These are phyloP conservation scores for Serendipita indica DNA, from an alignment of 768 basidiomycete genomes.

Conservation along the genomic window DNA sequence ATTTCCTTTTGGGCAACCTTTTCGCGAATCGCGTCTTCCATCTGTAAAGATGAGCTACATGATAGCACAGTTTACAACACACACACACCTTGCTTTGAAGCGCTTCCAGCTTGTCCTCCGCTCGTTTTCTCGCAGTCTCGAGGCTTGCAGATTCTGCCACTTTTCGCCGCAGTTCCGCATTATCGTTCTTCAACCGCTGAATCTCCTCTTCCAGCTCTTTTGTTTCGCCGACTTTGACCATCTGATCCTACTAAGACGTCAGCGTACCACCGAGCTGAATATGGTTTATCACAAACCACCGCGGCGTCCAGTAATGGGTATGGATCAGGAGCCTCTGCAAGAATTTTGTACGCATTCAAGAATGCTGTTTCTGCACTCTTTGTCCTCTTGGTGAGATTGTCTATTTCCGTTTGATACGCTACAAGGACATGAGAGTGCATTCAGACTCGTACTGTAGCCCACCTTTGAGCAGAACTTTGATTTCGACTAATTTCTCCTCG, in stretches of 20 bases:
- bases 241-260: conserved; percentile 55
- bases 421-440: neutral
- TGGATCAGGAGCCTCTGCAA: conserved; percentile 95
- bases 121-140: conserved; percentile 62
- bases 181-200: conserved; percentile 62
- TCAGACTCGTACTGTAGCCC: conserved; percentile 13
- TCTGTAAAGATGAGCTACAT: conserved; percentile 32
- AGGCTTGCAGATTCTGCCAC: conserved; percentile 45
- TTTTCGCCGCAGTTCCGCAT: conserved; percentile 57
- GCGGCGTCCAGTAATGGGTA: conserved; percentile 92
- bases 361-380: conserved; percentile 92
- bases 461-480: conserved; percentile 88
- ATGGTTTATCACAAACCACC: conserved; percentile 35
- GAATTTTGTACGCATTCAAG: conserved; percentile 87
- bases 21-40: conserved; percentile 87
- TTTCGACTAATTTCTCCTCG: conserved; percentile 67
- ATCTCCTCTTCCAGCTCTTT: conserved; percentile 61
- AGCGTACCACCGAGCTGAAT: neutral
- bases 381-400: conserved; percentile 82
- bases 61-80: neutral
- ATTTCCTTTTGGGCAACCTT: conserved; percentile 87
- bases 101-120: conserved; percentile 56
- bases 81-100: conserved; percentile 63
- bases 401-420: conserved; percentile 97
- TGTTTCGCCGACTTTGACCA: conserved; percentile 77